These are phyloP conservation scores for Pyrenochaeta sp. DNA, from an alignment of 2,329 filamentous ascomycete species.

Conservation along the genomic window DNA sequence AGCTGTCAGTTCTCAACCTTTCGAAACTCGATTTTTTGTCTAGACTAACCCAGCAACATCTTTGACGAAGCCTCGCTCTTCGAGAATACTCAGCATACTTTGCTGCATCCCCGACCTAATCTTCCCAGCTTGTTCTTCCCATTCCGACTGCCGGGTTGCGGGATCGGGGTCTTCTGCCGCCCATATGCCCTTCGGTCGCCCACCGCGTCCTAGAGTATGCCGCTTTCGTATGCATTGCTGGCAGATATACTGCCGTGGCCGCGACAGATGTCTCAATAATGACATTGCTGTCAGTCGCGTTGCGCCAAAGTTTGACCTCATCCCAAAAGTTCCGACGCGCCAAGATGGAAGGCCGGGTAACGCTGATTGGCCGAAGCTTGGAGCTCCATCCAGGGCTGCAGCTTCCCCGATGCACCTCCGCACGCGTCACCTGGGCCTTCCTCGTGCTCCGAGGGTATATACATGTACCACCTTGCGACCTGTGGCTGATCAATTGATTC, in stretches of 20 bases:
- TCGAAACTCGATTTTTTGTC: slow-evolving; percentile 17
- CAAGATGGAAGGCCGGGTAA: slow-evolving; percentile 11
- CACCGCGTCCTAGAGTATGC: slow-evolving; percentile 20
- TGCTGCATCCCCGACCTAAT: slow-evolving; percentile 42
- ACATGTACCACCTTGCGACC: slow-evolving; percentile 9
- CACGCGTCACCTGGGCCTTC: slow-evolving; percentile 30
- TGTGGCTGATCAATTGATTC: slow-evolving; percentile 11
- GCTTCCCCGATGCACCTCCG: slow-evolving; percentile 35
- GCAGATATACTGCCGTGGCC: slow-evolving; percentile 37
- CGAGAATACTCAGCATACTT: slow-evolving; percentile 69
- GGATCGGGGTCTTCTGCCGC: slow-evolving; percentile 26
- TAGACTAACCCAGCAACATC: slow-evolving; percentile 73
- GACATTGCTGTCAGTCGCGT: slow-evolving; percentile 40
- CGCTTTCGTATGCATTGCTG: slow-evolving; percentile 38
- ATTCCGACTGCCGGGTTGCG: slow-evolving; percentile 26
- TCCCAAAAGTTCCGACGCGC: slow-evolving; percentile 31
- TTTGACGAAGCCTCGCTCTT: slow-evolving; percentile 77
- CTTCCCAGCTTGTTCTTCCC: slow-evolving; percentile 38
- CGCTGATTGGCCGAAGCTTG: slow-evolving; percentile 30
- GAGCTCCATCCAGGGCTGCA: slow-evolving; percentile 14
- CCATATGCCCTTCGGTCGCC: slow-evolving; percentile 31
- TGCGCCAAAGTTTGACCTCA: slow-evolving; percentile 9
- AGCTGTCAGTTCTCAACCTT: slow-evolving; percentile 19
- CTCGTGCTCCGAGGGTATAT: slow-evolving; percentile 17
- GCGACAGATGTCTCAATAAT: slow-evolving; percentile 38